phyloP scores from a whole-genome alignment of 2,329 filamentous ascomycete species.

The Bimuria novae-zelandiae region DNA sequence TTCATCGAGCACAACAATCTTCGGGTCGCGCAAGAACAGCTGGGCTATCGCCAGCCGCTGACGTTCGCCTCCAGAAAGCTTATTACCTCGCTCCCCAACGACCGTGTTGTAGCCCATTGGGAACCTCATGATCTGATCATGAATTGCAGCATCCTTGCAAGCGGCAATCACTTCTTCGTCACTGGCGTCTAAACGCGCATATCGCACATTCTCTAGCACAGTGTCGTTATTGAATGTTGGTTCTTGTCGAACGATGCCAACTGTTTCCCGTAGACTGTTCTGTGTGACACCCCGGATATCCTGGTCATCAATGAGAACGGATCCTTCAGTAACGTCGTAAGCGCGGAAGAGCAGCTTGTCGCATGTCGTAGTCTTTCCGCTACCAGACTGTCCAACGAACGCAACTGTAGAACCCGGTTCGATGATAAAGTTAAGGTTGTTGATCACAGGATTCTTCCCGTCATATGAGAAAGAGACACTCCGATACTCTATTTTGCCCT shows the following conservation, averaged over 20 bases:
- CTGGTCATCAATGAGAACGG: conserved; percentile 60
- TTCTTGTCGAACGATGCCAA: conserved; percentile 67
- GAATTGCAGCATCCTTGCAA: conserved; percentile 62
- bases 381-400: conserved; percentile 62
- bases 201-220: conserved; percentile 65
- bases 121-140: conserved; percentile 64
- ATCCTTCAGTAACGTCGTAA: conserved; percentile 58
- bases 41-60: conserved; percentile 69
- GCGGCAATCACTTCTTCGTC: conserved; percentile 62
- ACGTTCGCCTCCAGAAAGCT: conserved; percentile 65
- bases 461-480: conserved; percentile 60
- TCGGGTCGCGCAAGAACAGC: conserved; percentile 74
- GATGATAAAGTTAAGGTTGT: conserved; percentile 54
- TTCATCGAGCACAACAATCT: conserved; percentile 82
- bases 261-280: conserved; percentile 57
- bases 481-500: conserved; percentile 56
- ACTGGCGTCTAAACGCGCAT: conserved; percentile 60
- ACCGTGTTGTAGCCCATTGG: conserved; percentile 39
- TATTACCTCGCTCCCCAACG: conserved; percentile 33
- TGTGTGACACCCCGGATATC: conserved; percentile 62
- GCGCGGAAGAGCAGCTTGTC: conserved; percentile 62
- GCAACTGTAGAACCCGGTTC: conserved; percentile 59
- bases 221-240: conserved; percentile 64
- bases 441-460: conserved; percentile 33
- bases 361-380: conserved; percentile 61